Conservation (phyloP, 179 eudicot species). For the Actinidia arguta region DNA sequence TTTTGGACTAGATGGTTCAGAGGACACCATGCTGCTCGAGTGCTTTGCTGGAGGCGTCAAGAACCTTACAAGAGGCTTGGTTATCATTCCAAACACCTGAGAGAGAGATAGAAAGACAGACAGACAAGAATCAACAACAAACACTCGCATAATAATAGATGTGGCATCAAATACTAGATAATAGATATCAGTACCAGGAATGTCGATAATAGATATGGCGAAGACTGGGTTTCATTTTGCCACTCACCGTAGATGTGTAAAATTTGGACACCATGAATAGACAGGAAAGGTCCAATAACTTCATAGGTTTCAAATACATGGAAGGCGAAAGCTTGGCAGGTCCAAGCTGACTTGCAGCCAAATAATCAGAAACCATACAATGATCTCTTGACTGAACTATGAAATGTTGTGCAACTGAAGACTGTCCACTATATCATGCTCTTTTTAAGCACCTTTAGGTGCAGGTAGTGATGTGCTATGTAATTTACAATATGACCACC, state of each 20-base stretch:
- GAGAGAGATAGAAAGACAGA: background rate
- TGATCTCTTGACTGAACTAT: background rate
- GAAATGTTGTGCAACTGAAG: background rate
- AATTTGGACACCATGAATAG: background rate
- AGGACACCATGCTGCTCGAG: background rate
- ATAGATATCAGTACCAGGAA: background rate
- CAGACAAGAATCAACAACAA: background rate
- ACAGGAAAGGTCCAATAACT: background rate
- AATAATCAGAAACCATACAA: background rate
- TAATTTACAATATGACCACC: background rate
- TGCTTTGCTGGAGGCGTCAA: constrained; percentile 35
- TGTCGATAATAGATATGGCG: background rate
- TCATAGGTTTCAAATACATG: background rate
- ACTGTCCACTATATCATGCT: background rate
- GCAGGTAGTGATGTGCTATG: background rate
- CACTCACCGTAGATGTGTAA: background rate
- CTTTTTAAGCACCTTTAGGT: background rate
- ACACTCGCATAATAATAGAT: too few species aligned
- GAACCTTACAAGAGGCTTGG: constrained; percentile 58
- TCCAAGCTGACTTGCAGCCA: constrained; percentile 4
- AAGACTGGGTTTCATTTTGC: background rate
- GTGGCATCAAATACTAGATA: too few species aligned
- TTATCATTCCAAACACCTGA: constrained; percentile 63
- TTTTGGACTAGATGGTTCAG: constrained; percentile 47
- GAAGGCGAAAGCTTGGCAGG: background rate